Conservation (phyloP, 2,329 filamentous ascomycete genomes). For the Teratosphaeria viscida region DNA sequence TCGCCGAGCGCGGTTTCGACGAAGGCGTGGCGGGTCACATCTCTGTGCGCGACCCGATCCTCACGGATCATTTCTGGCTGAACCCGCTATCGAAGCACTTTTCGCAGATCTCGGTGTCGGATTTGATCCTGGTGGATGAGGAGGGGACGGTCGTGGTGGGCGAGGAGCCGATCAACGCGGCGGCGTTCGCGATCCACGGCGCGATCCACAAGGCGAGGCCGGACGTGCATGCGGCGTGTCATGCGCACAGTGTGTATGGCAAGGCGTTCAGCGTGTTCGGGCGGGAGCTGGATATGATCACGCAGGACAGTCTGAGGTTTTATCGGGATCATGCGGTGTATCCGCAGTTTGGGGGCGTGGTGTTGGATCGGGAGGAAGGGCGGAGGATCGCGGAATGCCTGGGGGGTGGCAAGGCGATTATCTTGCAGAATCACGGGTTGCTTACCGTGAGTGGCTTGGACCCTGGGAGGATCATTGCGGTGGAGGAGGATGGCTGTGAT, state of each 20-base stretch:
- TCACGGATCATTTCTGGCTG: slow-evolving; percentile 28
- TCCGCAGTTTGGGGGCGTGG: slow-evolving; percentile 35
- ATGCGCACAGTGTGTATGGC: slow-evolving; percentile 37
- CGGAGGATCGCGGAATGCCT: slow-evolving; percentile 30
- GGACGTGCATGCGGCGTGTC: slow-evolving; percentile 31
- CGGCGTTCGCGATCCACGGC: slow-evolving; percentile 37
- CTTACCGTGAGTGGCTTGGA: slow-evolving; percentile 27
- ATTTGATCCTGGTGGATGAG: slow-evolving; percentile 37
- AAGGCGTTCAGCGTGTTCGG: slow-evolving; percentile 40
- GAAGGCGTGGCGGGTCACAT: slow-evolving; percentile 34
- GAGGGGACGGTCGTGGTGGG: slow-evolving; percentile 33
- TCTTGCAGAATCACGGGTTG: slow-evolving; percentile 37
- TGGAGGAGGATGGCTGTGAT: background rate
- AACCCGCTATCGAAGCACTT: slow-evolving; percentile 39
- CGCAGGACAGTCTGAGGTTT: slow-evolving; percentile 37
- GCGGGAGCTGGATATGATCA: slow-evolving; percentile 34
- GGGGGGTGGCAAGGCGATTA: slow-evolving; percentile 29
- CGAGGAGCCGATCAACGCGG: slow-evolving; percentile 34
- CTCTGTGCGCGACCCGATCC: slow-evolving; percentile 29
- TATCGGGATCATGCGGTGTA: slow-evolving; percentile 34
- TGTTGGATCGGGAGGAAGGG: slow-evolving; percentile 35
- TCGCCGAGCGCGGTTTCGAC: slow-evolving; percentile 30
- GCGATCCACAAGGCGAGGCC: slow-evolving; percentile 33
- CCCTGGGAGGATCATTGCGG: background rate
- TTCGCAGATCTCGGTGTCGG: slow-evolving; percentile 30